Base-by-base conservation (phyloP, 2,329 filamentous ascomycete species). In the Pseudogymnoascus sp. region DNA sequence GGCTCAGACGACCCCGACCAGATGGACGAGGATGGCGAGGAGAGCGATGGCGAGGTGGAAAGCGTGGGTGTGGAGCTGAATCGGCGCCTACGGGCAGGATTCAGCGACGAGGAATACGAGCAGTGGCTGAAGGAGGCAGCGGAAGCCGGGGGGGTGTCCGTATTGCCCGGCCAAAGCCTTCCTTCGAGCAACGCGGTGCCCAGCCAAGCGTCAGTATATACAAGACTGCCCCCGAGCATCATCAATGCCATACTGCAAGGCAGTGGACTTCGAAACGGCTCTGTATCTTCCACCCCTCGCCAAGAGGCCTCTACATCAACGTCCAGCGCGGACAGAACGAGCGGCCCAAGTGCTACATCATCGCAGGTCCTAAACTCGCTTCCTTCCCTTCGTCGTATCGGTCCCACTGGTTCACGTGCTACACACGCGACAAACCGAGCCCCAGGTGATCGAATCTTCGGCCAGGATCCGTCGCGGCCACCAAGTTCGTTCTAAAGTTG, bases 91-190 rank as follows among this genome's bases (percentile, higher is more conserved):
- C 79, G 84, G 61, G 83, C 85, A 65, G 83, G 85, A 59, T 86
- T 84, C 7, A 86, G 85, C 15, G 87, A 90, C 70, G 86, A 88
- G 66, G 86, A 87, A 69, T 90, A 86, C 86, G 87, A 90, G 73
- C 86, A 88, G 73, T 90, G 87, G 83, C 77, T 90, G 65, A 90
- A 90, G 74, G 85, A 87, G 69, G 86, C 83, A 47, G 82, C 87
- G 60, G 87, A 90, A 70, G 79, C 82, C 5, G 87, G 86, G 65
- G 78, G 82, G 63, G 75, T 86, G 38, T 76, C 80, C 17, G 77
- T 79, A 60, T 71, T 82, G 26, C 76, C 78, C 4, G 77, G 79
- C 53, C 77, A 80, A 62, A 77, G 28, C 78, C 65, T 67, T 72
- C 61, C 67, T 11, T 33, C 35, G 28, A 35, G n/a, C 50, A 57